Conservation (phyloP, 2,329 filamentous ascomycete genomes). For the Neospermospora avenae region DNA sequence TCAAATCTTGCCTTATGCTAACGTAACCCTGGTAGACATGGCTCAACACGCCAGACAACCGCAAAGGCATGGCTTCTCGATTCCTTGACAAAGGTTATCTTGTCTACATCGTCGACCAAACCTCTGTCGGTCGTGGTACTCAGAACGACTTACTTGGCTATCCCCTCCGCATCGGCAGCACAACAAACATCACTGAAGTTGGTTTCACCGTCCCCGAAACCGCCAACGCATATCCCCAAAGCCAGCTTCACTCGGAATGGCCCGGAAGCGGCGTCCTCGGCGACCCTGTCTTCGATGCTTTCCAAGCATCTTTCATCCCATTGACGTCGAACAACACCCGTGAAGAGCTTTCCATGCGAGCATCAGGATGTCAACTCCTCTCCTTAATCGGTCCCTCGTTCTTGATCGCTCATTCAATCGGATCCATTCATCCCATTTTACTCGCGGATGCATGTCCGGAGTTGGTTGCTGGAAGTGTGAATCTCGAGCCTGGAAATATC, state of each 20-base stretch:
- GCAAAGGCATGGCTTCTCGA: constrained; percentile 45
- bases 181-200: not conserved
- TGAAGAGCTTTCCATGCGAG: not conserved
- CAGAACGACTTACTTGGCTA: not conserved
- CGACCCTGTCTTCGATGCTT: not conserved
- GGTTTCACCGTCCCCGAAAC: not conserved
- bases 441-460: not conserved
- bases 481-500: not conserved
- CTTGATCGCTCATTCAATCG: not conserved
- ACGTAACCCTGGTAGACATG: constrained; percentile 35
- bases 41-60: constrained; percentile 47
- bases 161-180: too few species aligned
- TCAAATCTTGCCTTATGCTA: not conserved
- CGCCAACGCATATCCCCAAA: not conserved
- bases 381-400: not conserved
- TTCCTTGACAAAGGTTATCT: constrained; percentile 45
- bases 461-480: not conserved
- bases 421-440: not conserved
- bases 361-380: not conserved
- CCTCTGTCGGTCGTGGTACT: constrained; percentile 24
- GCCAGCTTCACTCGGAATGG: not conserved
- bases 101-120: constrained; percentile 41
- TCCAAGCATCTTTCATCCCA: not conserved
- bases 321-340: not conserved
- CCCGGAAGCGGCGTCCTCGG: not conserved